Evolutionary conservation across 1,139 yeast species (phyloP), one percentile per base, ranked within the genome.

Genomic region (Pneumocystis canis): DNA sequence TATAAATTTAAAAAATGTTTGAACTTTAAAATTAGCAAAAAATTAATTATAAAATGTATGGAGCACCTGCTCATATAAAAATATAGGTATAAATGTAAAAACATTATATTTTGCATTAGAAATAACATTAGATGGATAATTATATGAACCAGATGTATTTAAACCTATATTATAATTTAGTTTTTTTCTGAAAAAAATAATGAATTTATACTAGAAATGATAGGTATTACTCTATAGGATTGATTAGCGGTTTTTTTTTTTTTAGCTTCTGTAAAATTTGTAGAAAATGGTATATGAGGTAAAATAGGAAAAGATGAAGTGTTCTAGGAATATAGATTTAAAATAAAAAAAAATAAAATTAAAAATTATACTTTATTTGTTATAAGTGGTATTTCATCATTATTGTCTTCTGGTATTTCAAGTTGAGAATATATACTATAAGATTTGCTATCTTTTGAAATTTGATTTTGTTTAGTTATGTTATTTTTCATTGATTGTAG

Each of bases 101-200:
- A 94, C 89, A 70, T 89, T 87, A 75, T 94, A 94, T 74, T 90
- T 92, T 35, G 98, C 97, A 73, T 94, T 94, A 59, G 96, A 88
- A 11, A 94, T 81, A 25, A 94, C 88, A 72, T 92, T 92, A 18
- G 89, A 76, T 1, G 95, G 85, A 71, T 78, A 87, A 30, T 47
- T 47, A 47, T 28, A n/a, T 61, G 60, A 61, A 2, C 11, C 25
- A 30, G 59, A 35, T 35, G 40, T 16, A 35, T 30, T 57, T 20
- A 57, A 57, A 35, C 35, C 40, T 35, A 28, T 14, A 11, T 25
- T 57, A 57, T 11, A 57, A 20, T 30, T 57, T 57, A 57, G 37
- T 35, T 39, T 25, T 57, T 35, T 57, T 20, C 4, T 11, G 14
- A 57, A 35, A 18, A 47, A 25, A 47, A 9, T 5, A 20, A 20